These are phyloP conservation scores for Brasenia schreberi DNA, from an alignment of 164 flowering plant species.

Conservation along the genomic window DNA sequence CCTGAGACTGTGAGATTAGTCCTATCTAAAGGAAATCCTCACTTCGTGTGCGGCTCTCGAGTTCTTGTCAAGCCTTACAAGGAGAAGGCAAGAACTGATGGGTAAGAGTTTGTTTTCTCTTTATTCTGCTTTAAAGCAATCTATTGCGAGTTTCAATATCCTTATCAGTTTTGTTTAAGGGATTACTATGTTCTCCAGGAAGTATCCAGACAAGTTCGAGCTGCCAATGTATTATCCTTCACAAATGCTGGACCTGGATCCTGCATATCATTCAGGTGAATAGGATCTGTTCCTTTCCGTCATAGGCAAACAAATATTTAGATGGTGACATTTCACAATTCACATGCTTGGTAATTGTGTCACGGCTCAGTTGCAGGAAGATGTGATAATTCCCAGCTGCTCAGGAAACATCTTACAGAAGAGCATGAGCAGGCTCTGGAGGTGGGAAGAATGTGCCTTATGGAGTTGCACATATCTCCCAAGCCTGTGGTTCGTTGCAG, in stretches of 20 bases:
- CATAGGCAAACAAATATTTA: too few relatives aligned
- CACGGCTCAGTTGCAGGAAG: slow-evolving; percentile 24
- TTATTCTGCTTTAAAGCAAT: background rate
- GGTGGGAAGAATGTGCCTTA: slow-evolving; percentile 32
- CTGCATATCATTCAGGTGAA: slow-evolving; percentile 46
- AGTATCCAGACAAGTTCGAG: slow-evolving; percentile 34
- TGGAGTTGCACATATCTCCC: slow-evolving; percentile 29
- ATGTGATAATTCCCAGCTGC: slow-evolving; percentile 31
- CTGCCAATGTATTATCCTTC: slow-evolving; percentile 20
- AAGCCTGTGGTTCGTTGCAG: slow-evolving; percentile 19
- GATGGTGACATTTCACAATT: background rate
- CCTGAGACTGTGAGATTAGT: slow-evolving; percentile 63
- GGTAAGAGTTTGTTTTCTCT: slow-evolving; percentile 19
- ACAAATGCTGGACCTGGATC: slow-evolving; percentile 32
- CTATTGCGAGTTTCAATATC: background rate
- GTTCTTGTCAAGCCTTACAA: slow-evolving; percentile 93
- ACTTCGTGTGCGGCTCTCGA: slow-evolving; percentile 79
- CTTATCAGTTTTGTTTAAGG: background rate
- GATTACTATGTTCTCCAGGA: slow-evolving; percentile 24
- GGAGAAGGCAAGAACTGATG: slow-evolving; percentile 70
- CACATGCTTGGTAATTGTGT: background rate
- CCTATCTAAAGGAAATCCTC: slow-evolving; percentile 68
- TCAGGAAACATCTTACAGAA: slow-evolving; percentile 38
- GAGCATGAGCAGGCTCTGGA: slow-evolving; percentile 50
- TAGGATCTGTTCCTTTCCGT: background rate